Evolutionary conservation across 768 basidiomycete genomes (phyloP), one percentile per base, ranked within the genome.

Genomic region (Hygrophorus russula): DNA sequence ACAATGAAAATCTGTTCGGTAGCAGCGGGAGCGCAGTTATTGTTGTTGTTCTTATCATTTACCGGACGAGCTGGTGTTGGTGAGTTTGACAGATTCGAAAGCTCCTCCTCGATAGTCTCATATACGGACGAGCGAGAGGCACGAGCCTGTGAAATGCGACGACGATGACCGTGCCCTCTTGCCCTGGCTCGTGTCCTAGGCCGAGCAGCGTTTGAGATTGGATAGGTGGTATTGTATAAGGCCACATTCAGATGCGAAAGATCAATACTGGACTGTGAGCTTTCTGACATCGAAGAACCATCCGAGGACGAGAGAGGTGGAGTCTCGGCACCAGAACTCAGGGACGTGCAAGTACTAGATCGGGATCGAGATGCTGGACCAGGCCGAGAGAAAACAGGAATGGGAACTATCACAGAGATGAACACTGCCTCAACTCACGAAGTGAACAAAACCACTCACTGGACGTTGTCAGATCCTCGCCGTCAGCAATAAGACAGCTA

Each of bases 21-120:
- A 13, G 60, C 56, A 0, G 66, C 65, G 0, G 69, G 63, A 35
- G 55, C 53, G 33, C 59, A 64, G 32, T 52, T 64, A 19, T 64
- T 62, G 37, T 60, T 65, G 32, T 52, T 64, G 18, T 64, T 62
- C 39, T 60, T 65, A 56, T 52, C 0, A 66, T 65, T 14, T 63
- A 60, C 41, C 0, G 63, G 56, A 10, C 62, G 52, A 11, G 51
- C 46, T 0, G 66, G 60, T 2, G 59, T 59, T 0, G 55, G 51
- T 9, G 56, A 55, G 28, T 24, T 24, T 24, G 24, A 24, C 24
- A 24, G 7, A 24, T 47, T 67, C 3, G 67, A 63, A 10, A 65
- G 55, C 49, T 88, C 87, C 51, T 89, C 86, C 44, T 85, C 70
- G 38, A 89, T 88, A 0, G 81, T 87, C 56, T 87, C 85, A 49